Percentiles rank a stretch among this genome's conserved stretches.
Evolutionary conservation across 805 yeast genomes (phyloP).

Genomic region (Komagataella kurtzmanii): DNA sequence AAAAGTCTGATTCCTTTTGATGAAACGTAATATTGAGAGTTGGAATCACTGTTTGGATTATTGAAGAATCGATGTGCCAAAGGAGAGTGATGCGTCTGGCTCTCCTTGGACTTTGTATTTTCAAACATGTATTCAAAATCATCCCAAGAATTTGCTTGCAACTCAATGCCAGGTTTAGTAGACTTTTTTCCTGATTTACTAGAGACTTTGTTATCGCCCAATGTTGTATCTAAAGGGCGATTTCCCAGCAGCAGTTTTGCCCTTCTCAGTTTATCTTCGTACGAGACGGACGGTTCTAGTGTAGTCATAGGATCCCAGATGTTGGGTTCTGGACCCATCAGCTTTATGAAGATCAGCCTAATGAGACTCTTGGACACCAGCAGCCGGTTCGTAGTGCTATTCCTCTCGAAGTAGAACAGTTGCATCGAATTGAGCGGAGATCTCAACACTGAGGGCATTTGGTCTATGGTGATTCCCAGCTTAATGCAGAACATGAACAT

Average conservation of each 20-base stretch:
- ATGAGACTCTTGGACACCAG: slow-evolving; percentile 50
- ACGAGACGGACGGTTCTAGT: slow-evolving; percentile 23
- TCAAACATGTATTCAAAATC: background rate
- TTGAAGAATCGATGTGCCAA: slow-evolving; percentile 67
- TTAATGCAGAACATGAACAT: slow-evolving; percentile 45
- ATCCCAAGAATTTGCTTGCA: background rate
- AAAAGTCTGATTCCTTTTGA: slow-evolving; percentile 51
- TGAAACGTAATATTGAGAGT: slow-evolving; percentile 66
- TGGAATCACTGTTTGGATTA: slow-evolving; percentile 81
- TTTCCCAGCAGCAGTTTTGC: background rate
- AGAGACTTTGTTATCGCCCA: background rate
- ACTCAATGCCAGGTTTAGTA: background rate
- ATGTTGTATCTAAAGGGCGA: background rate
- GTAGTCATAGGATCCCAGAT: slow-evolving; percentile 47
- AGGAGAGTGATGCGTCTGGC: slow-evolving; percentile 33
- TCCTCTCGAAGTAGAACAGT: slow-evolving; percentile 55
- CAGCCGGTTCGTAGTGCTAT: slow-evolving; percentile 40
- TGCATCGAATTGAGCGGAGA: slow-evolving; percentile 62
- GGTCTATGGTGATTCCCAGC: slow-evolving; percentile 31
- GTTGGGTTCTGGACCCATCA: slow-evolving; percentile 59
- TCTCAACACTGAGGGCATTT: slow-evolving; percentile 31
- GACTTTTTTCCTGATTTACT: background rate
- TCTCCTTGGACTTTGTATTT: background rate
- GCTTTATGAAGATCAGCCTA: slow-evolving; percentile 43
- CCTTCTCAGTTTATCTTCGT: background rate